Evolutionary conservation across 176 grass and related monocot genomes (phyloP).

Genomic region (Oryza coarctata): DNA sequence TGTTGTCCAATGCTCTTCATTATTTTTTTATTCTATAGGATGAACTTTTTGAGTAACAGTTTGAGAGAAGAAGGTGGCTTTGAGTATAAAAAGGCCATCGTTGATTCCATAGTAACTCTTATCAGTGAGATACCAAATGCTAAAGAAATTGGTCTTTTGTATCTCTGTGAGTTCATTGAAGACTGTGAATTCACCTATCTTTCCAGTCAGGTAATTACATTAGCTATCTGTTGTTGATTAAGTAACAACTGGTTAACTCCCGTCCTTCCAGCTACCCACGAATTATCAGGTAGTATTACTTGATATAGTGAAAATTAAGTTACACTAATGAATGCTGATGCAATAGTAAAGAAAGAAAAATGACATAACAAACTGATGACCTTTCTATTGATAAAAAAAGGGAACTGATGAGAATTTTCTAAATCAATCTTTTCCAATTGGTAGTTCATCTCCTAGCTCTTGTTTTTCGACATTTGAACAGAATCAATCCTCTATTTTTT

Average conservation of each 20-base stretch:
- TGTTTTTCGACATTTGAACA: background rate
- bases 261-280: background rate
- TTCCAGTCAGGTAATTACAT: slow-evolving; percentile 73
- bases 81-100: slow-evolving; percentile 98
- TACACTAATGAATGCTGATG: background rate
- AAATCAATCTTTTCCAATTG: slow-evolving; percentile 9
- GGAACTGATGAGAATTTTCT: slow-evolving; percentile 20
- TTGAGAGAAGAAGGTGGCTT: slow-evolving; percentile 98
- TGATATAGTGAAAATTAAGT: background rate
- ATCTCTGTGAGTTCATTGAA: slow-evolving; percentile 98
- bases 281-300: slow-evolving; percentile 3
- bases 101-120: slow-evolving; percentile 89
- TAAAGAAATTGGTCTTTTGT: slow-evolving; percentile 89
- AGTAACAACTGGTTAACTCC: slow-evolving; percentile 17
- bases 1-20: background rate
- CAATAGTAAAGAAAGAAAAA: background rate
- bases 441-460: background rate
- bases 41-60: slow-evolving; percentile 95
- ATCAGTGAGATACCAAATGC: slow-evolving; percentile 93
- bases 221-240: slow-evolving; percentile 20
- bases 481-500: slow-evolving; percentile 17
- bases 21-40: slow-evolving; percentile 54
- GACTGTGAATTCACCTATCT: slow-evolving; percentile 99
- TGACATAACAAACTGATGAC: background rate
- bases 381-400: background rate